These are phyloP conservation scores for Neurospora hispaniola DNA, from an alignment of 495 filamentous ascomycete species.

Conservation along the genomic window DNA sequence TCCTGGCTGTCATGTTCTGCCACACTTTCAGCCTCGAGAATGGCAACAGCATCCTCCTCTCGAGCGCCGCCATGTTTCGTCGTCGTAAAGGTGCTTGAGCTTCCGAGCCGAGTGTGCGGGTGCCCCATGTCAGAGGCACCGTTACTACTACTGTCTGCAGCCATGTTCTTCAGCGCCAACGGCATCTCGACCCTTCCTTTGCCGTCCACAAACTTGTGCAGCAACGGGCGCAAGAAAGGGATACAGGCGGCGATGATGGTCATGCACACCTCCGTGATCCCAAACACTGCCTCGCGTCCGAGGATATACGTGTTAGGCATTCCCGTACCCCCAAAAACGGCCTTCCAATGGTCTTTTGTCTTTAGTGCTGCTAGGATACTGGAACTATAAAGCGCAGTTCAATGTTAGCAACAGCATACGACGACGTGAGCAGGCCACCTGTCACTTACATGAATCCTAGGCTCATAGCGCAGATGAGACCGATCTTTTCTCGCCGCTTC, in stretches of 20 bases:
- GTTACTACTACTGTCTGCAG: neutral
- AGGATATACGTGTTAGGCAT: neutral
- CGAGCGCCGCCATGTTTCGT: neutral
- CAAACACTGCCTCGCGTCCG: neutral
- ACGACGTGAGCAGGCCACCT: neutral
- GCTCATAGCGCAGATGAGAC: neutral
- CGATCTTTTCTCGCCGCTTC: neutral
- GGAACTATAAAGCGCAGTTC: neutral
- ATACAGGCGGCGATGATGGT: neutral
- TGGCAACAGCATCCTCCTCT: neutral
- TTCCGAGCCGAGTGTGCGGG: neutral
- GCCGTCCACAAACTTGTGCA: neutral
- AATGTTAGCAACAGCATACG: neutral
- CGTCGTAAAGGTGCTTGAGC: neutral
- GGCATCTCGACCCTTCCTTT: neutral
- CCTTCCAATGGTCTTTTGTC: neutral
- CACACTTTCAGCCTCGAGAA: neutral
- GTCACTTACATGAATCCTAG: neutral
- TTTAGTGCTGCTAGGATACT: neutral
- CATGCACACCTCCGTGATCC: neutral
- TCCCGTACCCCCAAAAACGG: neutral
- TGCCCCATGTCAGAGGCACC: neutral
- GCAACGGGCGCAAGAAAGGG: neutral
- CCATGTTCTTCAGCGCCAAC: neutral
- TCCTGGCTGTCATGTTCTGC: neutral